phyloP scores from a whole-genome alignment of 495 filamentous ascomycete species.

The Talaromyces trachyspermus region DNA sequence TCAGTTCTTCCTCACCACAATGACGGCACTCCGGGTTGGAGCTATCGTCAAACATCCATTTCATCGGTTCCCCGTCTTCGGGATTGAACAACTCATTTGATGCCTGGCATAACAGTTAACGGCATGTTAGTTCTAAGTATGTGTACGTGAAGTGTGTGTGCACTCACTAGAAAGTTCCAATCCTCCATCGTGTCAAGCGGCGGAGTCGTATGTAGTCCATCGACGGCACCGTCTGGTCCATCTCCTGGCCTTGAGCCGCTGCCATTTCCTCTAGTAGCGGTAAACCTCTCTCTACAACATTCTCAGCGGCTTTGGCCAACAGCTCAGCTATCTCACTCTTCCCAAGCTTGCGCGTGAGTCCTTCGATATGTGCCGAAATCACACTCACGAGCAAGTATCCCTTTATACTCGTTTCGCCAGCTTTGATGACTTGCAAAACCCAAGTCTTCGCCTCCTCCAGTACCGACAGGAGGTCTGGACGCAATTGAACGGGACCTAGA shows the following conservation, averaged over 20 bases:
- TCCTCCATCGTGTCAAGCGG: conserved; percentile 12
- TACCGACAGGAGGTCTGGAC: conserved; percentile 40
- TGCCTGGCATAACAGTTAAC: conserved; percentile 6
- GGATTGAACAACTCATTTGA: conserved; percentile 8
- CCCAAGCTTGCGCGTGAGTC: conserved; percentile 25
- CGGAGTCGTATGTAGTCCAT: not conserved
- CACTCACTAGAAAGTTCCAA: conserved; percentile 21
- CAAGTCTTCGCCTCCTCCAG: conserved; percentile 39
- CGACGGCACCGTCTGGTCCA: not conserved
- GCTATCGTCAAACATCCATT: conserved; percentile 7
- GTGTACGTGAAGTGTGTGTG: no score
- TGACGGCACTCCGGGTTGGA: not conserved
- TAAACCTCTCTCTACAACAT: conserved; percentile 23
- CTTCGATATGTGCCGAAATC: conserved; percentile 37
- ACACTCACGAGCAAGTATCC: conserved; percentile 38
- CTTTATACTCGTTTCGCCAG: conserved; percentile 53
- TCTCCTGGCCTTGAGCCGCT: conserved; percentile 10
- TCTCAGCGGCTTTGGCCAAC: conserved; percentile 32
- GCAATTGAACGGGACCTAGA: conserved; percentile 32
- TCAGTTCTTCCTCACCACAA: no score
- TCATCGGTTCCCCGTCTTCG: conserved; percentile 10
- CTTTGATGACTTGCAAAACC: conserved; percentile 30
- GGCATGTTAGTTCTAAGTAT: no score
- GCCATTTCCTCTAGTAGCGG: conserved; percentile 22
- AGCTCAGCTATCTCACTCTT: conserved; percentile 22